Evolutionary conservation across 2,329 filamentous ascomycete species (phyloP).

Genomic region (Esteya vermicola): DNA sequence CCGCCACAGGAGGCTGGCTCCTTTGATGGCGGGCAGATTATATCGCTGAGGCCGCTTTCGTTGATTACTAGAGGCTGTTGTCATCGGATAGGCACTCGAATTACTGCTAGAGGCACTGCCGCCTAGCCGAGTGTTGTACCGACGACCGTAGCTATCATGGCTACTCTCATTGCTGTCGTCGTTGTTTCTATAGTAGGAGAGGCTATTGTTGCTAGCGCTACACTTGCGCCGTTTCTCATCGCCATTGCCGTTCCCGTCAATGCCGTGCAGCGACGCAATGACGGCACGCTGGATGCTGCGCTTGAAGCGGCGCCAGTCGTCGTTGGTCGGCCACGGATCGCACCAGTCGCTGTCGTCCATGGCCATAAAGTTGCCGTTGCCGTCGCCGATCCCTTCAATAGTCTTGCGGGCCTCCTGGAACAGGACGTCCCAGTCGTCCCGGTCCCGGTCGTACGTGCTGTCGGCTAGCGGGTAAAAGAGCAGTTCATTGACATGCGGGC

Average conservation of each 20-base stretch:
- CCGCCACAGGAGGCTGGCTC: conserved; percentile 10
- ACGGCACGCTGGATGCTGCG: conserved; percentile 19
- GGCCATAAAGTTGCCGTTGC: conserved; percentile 10
- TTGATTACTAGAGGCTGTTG: background rate
- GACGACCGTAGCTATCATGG: no score
- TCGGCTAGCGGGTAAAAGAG: conserved; percentile 20
- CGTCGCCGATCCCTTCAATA: conserved; percentile 7
- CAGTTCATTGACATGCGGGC: conserved; percentile 26
- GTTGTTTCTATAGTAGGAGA: background rate
- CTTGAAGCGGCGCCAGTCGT: conserved; percentile 24
- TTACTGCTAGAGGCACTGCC: no score
- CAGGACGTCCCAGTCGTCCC: conserved; percentile 12
- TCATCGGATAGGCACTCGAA: no score
- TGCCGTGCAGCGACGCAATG: conserved; percentile 13
- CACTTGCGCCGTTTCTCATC: background rate
- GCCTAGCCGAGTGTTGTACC: no score
- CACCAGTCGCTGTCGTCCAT: conserved; percentile 16
- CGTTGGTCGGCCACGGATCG: conserved; percentile 24
- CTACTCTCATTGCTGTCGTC: background rate
- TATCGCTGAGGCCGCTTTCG: conserved; percentile 5
- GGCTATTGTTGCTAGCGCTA: no score
- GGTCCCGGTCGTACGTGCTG: conserved; percentile 12
- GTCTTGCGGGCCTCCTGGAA: background rate
- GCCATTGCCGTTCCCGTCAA: conserved; percentile 3
- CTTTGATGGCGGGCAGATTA: conserved; percentile 8